These are phyloP conservation scores for Lachnellula hyalina DNA, from an alignment of 2,329 filamentous ascomycete genomes.

Conservation along the genomic window DNA sequence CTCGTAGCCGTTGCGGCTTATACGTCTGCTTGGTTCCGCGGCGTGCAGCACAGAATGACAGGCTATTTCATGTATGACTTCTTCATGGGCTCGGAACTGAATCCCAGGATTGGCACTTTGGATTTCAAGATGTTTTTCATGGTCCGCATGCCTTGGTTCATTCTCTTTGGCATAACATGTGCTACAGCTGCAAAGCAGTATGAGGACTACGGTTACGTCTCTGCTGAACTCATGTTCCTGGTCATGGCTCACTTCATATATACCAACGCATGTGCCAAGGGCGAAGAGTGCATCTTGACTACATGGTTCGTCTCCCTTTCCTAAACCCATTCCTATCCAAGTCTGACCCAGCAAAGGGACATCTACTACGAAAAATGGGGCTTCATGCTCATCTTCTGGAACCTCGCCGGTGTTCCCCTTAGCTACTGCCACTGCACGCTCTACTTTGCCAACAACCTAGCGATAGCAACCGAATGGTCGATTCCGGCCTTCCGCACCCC, in stretches of 20 bases:
- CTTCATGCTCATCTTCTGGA: slow-evolving; percentile 98
- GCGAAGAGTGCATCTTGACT: slow-evolving; percentile 82
- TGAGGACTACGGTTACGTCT: slow-evolving; percentile 79
- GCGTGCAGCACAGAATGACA: slow-evolving; percentile 88
- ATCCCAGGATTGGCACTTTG: slow-evolving; percentile 76
- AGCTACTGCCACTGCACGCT: slow-evolving; percentile 93
- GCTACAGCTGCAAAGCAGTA: slow-evolving; percentile 77
- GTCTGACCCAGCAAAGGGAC: slow-evolving; percentile 49
- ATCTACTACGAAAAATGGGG: slow-evolving; percentile 98
- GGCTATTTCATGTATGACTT: slow-evolving; percentile 78
- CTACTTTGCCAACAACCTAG: slow-evolving; percentile 76
- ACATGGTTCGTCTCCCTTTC: slow-evolving; percentile 53
- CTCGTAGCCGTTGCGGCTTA: slow-evolving; percentile 80
- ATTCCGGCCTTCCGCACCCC: slow-evolving; percentile 41
- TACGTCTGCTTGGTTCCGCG: slow-evolving; percentile 73
- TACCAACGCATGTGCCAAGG: slow-evolving; percentile 87
- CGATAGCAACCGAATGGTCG: slow-evolving; percentile 69
- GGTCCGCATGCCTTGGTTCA: slow-evolving; percentile 88
- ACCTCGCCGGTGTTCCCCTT: slow-evolving; percentile 83
- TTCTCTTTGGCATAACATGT: slow-evolving; percentile 72
- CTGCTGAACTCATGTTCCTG: slow-evolving; percentile 74
- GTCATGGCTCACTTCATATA: slow-evolving; percentile 89
- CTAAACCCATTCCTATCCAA: neutral
- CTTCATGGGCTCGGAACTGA: slow-evolving; percentile 85
- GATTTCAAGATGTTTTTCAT: slow-evolving; percentile 97